A percentile compares a stretch with the other conserved stretches of the same genome.
Conservation (phyloP, 2,329 filamentous ascomycete species). For the Diaporthe helianthi region DNA sequence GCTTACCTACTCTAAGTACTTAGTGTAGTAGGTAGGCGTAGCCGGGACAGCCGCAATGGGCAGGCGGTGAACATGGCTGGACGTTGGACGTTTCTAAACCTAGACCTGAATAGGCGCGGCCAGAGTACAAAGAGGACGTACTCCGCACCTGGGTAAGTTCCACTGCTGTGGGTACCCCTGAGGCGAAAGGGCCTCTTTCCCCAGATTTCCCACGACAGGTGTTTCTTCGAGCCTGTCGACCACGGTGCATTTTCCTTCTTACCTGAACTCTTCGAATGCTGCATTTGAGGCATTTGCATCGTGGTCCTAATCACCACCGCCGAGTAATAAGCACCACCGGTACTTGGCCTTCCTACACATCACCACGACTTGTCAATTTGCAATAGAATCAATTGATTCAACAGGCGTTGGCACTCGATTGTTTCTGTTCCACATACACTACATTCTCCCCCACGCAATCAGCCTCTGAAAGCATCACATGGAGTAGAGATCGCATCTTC, state of each 20-base stretch:
- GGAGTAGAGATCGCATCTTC: neutral
- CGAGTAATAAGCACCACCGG: conserved; percentile 11
- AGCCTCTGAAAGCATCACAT: neutral
- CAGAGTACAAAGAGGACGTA: conserved; percentile 17
- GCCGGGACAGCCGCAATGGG: neutral
- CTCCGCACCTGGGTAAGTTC: too few species aligned
- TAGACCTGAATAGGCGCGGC: conserved; percentile 21
- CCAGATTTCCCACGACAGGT: conserved; percentile 19
- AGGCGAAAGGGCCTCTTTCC: conserved; percentile 10
- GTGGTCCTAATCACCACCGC: neutral
- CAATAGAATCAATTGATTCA: neutral
- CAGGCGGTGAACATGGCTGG: conserved; percentile 8
- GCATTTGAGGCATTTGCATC: neutral
- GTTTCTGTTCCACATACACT: conserved; percentile 1
- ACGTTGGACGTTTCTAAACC: conserved; percentile 22
- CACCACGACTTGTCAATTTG: neutral
- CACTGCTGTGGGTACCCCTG: neutral
- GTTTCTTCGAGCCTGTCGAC: neutral
- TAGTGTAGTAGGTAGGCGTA: neutral
- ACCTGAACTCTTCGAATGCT: neutral
- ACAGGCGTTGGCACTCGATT: neutral
- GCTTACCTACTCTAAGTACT: too few species aligned
- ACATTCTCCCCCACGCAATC: conserved; percentile 6
- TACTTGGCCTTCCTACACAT: neutral
- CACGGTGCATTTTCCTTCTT: neutral